Evolutionary conservation across 2,329 filamentous ascomycete genomes (phyloP), one percentile per base, ranked within the genome.

Genomic region (Amphichorda felina): DNA sequence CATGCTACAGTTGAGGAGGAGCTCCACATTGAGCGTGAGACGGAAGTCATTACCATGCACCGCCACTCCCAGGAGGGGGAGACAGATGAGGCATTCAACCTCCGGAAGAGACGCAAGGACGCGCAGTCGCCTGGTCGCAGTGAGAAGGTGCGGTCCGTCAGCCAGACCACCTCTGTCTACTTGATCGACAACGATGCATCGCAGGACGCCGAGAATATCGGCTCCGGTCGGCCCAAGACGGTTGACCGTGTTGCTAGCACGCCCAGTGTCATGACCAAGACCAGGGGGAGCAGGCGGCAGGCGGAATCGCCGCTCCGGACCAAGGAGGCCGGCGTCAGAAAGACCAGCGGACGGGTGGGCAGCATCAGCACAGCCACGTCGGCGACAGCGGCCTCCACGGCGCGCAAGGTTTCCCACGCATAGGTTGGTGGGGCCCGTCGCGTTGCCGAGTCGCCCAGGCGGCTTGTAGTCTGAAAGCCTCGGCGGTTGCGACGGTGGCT

Each of bases 31-130:
- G 61, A 69, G 50, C 55, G 72, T 50, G 70, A 78, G 39, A 71
- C 72, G 1, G 79, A 84, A 51, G 56, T 75, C 38, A 61, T 77
- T 34, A 64, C 69, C 29, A 69, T 72, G 30, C 68, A 81, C 46
- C 76, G 75, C 24, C 68, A 72, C 28, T 78, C 75, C 11, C 68
- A 70, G 14, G 71, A 69, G 30, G 64, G 64, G 32, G 83, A 91
- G 52, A 82, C 80, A 15, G 87, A 94, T 41, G 85, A 94, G 50
- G 86, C 94, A 53, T 73, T 75, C 48, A 81, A 87, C 50, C 61
- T 94, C 31, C 80, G 86, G 34, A 72, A 72, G 43, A 75, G 67
- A 49, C 79, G 70, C 47, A 83, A 79, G 61, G 63, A 62, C 27
- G 81, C 71, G 15, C 73, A 71, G 44, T 81, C 71, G 37, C 82